A percentile compares a stretch with the other conserved stretches of the same genome.
Evolutionary conservation across 2,329 filamentous ascomycete species (phyloP).

Genomic region (Pestalotiopsis sp.): DNA sequence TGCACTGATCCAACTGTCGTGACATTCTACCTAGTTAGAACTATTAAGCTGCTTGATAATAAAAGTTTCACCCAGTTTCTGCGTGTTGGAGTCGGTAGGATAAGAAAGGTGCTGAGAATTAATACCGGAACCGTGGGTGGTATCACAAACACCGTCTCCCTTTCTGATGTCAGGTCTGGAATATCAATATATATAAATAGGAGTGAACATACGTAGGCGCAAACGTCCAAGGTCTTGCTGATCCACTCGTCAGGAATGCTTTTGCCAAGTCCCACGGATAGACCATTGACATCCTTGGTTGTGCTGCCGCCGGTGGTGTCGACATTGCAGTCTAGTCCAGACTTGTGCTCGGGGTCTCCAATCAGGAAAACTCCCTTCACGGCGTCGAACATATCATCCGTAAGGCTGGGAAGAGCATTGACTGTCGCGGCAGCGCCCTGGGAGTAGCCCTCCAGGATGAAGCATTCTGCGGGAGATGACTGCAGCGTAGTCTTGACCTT

Average conservation of each 20-base stretch:
- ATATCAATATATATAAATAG: neutral
- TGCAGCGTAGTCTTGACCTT: constrained; percentile 6
- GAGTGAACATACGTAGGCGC: constrained; percentile 9
- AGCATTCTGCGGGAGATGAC: constrained; percentile 9
- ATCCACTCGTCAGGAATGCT: constrained; percentile 12
- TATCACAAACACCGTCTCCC: constrained; percentile 10
- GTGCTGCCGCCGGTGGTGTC: constrained; percentile 10
- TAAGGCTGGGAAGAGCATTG: constrained; percentile 10
- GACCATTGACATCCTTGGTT: constrained; percentile 12
- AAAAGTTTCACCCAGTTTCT: constrained; percentile 1
- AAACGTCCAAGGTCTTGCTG: constrained; percentile 13
- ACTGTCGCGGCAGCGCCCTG: constrained; percentile 14
- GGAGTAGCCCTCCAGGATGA: constrained; percentile 15
- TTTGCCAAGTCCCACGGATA: constrained; percentile 2
- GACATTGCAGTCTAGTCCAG: constrained; percentile 13
- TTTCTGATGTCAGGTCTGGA: neutral
- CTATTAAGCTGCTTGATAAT: constrained; percentile 1
- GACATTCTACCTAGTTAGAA: neutral
- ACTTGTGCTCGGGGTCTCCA: constrained; percentile 14
- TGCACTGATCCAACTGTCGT: no score
- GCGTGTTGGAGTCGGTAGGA: constrained; percentile 4
- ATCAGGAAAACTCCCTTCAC: constrained; percentile 14
- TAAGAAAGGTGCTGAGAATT: constrained; percentile 7
- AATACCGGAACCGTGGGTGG: constrained; percentile 5
- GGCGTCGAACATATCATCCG: constrained; percentile 7